Base-by-base conservation (phyloP, 305 asterid species). In the Rubia balearica region DNA sequence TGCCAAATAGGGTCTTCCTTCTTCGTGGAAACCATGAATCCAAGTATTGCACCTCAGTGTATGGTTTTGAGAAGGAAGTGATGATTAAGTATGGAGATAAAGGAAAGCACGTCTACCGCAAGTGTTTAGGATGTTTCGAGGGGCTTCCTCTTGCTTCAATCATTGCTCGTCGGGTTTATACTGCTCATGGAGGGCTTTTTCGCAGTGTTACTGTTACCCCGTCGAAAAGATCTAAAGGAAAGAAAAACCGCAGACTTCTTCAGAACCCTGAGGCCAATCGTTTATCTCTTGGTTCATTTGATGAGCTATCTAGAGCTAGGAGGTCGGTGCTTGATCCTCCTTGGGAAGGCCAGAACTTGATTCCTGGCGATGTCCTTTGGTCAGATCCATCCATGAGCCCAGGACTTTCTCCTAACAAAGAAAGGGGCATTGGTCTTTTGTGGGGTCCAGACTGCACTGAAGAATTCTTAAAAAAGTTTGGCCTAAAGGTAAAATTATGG, bases 311-410 rank as follows among this genome's bases (percentile, higher is more conserved):
- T 67, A 93, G 83, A 83, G 96, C 97, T 74, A 85, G 97, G 82
- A 87, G 97, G 78, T 84, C 97, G 70, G 96, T 93, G 71, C 97
- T 93, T 74, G 98, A 93, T 84, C 97, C 98, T 81, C 97, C 96
- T 1, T 89, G 96, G 98, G 90, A 93, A 82, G 97, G 98, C 74
- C 77, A 78, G 41, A 93, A 93, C 79, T 73, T 93, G 89, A 93
- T 93, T 71, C 97, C 98, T 17, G 98, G 98, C 74, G 98, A 93
- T 70, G 90, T 93, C 57, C 81, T 93, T 48, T 93, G 98, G 98
- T 93, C 98, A 27, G 97, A 93, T 80, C 98, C 98, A 21, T 89
- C 96, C 38, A 85, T 88, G 92, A 73, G 8, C 45, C 85, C 90
- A 22, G 97, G 98, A 73, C 96, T 93, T 81, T 85, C 96, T 41